Evolutionary conservation across 139 green algal species (phyloP).

Genomic region (Chlamydomonas schloesseri): DNA sequence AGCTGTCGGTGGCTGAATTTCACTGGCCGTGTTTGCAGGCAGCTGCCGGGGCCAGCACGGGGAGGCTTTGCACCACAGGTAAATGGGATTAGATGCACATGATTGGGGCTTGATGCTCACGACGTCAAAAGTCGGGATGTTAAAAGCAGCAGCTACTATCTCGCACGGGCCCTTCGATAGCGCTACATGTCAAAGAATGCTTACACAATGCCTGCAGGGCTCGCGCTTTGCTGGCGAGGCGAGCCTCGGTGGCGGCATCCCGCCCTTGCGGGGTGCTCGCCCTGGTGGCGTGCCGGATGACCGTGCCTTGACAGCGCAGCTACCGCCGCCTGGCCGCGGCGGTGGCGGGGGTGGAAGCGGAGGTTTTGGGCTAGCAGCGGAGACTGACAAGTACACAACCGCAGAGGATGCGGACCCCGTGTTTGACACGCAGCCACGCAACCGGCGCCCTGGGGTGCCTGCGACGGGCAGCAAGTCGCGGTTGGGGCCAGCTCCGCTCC

Average conservation of each 20-base stretch:
- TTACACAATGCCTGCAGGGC: background rate
- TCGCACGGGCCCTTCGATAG: too few relatives aligned
- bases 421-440: background rate
- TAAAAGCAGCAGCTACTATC: too few relatives aligned
- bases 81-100: too few relatives aligned
- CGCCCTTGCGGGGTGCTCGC: background rate
- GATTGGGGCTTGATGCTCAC: too few relatives aligned
- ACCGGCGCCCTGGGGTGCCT: background rate
- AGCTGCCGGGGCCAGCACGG: too few relatives aligned
- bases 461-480: background rate
- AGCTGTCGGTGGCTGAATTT: too few relatives aligned
- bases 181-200: too few relatives aligned
- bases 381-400: background rate
- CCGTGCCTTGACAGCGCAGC: background rate
- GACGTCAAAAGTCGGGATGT: too few relatives aligned
- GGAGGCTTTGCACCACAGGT: too few relatives aligned
- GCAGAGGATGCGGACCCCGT: background rate
- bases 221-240: background rate
- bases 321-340: background rate
- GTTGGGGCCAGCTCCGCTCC: background rate
- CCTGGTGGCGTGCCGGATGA: background rate
- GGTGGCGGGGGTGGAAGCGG: background rate
- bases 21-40: too few relatives aligned
- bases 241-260: slow-evolving; percentile 20
- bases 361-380: background rate